Evolutionary conservation across 164 flowering plant genomes (phyloP).

Genomic region (Magnolia sinica): DNA sequence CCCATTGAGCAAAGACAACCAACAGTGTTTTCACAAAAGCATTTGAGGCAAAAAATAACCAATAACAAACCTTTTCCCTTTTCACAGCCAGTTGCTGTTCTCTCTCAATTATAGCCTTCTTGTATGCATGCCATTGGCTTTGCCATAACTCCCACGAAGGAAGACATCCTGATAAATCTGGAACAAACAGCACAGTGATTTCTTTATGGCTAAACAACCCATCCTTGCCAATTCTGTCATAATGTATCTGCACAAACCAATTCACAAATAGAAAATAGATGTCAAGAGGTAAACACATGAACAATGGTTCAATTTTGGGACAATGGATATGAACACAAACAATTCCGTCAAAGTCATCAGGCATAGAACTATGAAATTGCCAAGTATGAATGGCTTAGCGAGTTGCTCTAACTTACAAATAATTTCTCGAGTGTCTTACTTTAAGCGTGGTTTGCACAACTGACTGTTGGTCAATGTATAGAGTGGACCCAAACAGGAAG

Average conservation of each 20-base stretch:
- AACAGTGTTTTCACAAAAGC: neutral
- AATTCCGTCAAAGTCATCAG: too few relatives aligned
- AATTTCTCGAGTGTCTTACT: too few relatives aligned
- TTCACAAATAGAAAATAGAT: neutral
- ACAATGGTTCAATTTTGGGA: too few relatives aligned
- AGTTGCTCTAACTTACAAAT: too few relatives aligned
- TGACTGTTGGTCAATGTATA: too few relatives aligned
- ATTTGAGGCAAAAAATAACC: too few relatives aligned
- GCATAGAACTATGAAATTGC: too few relatives aligned
- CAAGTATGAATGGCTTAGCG: too few relatives aligned
- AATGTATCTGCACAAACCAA: slow-evolving; percentile 68
- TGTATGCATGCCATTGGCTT: slow-evolving; percentile 72
- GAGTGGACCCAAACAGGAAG: too few relatives aligned
- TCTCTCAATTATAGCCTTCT: slow-evolving; percentile 58
- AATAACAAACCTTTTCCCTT: slow-evolving; percentile 49
- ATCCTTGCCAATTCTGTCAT: slow-evolving; percentile 89
- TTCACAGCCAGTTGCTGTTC: slow-evolving; percentile 41
- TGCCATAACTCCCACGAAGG: slow-evolving; percentile 81
- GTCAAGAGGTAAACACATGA: too few relatives aligned
- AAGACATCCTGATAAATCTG: slow-evolving; percentile 83
- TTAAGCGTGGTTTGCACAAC: too few relatives aligned
- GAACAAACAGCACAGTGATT: slow-evolving; percentile 82
- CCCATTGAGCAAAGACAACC: neutral
- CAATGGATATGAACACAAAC: too few relatives aligned
- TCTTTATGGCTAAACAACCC: slow-evolving; percentile 92